Evolutionary conservation across 805 yeast genomes (phyloP).

Genomic region (Wickerhamomyces queroliae): DNA sequence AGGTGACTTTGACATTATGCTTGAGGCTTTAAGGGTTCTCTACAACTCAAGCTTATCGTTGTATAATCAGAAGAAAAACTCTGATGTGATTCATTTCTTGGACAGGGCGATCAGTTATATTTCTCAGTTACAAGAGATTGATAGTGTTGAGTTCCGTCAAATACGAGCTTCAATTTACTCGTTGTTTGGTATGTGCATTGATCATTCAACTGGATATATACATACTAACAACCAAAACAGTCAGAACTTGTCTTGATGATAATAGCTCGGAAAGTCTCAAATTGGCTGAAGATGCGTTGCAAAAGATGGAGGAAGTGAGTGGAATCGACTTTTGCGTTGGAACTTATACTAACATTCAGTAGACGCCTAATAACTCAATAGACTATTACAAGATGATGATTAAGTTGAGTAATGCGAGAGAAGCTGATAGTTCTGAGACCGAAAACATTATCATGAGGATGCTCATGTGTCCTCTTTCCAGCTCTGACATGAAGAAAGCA

Average conservation of each 20-base stretch:
- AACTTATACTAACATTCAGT: too few relatives aligned
- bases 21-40: slow-evolving; percentile 28
- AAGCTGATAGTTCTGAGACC: slow-evolving; percentile 6
- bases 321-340: too few relatives aligned
- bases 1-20: slow-evolving; percentile 12
- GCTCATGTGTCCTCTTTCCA: slow-evolving; percentile 25
- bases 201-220: too few relatives aligned
- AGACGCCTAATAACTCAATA: slow-evolving; percentile 22
- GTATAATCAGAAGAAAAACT: slow-evolving; percentile 6
- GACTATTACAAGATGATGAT: slow-evolving; percentile 27
- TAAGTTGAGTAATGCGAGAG: slow-evolving; percentile 14
- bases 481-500: slow-evolving; percentile 17
- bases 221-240: too few relatives aligned
- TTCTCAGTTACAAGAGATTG: slow-evolving; percentile 9
- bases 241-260: slow-evolving; percentile 22
- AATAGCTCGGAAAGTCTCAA: slow-evolving; percentile 9
- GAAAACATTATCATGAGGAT: slow-evolving; percentile 31
- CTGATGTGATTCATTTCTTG: slow-evolving; percentile 14
- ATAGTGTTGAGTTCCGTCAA: slow-evolving; percentile 11
- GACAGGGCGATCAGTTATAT: slow-evolving; percentile 6
- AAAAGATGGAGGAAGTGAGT: slow-evolving; percentile 21
- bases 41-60: slow-evolving; percentile 26
- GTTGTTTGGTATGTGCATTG: slow-evolving; percentile 8
- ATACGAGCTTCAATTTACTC: slow-evolving; percentile 20
- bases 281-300: slow-evolving; percentile 18